phyloP scores from a whole-genome alignment of 2,329 filamentous ascomycete species.

The Grosmannia penicillata region DNA sequence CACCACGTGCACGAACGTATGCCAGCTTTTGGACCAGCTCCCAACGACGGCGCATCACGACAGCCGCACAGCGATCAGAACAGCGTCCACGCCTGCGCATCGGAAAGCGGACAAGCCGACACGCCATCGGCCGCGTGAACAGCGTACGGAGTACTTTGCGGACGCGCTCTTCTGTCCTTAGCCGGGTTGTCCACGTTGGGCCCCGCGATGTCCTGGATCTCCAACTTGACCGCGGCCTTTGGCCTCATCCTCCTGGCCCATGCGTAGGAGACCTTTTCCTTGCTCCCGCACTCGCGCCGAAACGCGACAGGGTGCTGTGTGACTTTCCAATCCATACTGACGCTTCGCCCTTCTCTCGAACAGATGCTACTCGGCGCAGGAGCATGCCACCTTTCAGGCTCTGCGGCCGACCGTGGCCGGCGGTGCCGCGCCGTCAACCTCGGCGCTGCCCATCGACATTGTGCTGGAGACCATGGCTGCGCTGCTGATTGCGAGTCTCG shows the following conservation, averaged over 20 bases:
- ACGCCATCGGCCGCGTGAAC: too few species aligned
- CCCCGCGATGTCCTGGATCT: slow-evolving; percentile 46
- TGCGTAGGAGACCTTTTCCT: slow-evolving; percentile 49
- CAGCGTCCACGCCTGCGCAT: too few species aligned
- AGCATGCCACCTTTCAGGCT: slow-evolving; percentile 65
- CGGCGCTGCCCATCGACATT: slow-evolving; percentile 67
- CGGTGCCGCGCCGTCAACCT: slow-evolving; percentile 25
- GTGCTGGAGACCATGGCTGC: slow-evolving; percentile 72
- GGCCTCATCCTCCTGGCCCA: slow-evolving; percentile 72
- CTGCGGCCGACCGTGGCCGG: slow-evolving; percentile 18
- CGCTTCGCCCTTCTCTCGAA: too few species aligned
- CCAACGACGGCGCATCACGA: too few species aligned
- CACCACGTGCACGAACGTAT: too few species aligned
- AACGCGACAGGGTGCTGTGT: not conserved
- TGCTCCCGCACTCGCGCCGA: slow-evolving; percentile 9
- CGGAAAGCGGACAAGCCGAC: too few species aligned
- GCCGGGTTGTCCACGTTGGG: too few species aligned
- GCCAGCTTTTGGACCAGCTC: too few species aligned
- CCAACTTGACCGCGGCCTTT: slow-evolving; percentile 54
- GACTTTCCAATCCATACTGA: not conserved
- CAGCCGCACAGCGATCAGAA: too few species aligned
- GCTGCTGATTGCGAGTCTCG: slow-evolving; percentile 65
- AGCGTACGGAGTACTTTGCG: too few species aligned
- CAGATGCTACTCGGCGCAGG: slow-evolving; percentile 93
- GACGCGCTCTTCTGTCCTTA: not conserved